Conservation (phyloP, 192 early-diverging fungal genomes). For the Endogone sp. region DNA sequence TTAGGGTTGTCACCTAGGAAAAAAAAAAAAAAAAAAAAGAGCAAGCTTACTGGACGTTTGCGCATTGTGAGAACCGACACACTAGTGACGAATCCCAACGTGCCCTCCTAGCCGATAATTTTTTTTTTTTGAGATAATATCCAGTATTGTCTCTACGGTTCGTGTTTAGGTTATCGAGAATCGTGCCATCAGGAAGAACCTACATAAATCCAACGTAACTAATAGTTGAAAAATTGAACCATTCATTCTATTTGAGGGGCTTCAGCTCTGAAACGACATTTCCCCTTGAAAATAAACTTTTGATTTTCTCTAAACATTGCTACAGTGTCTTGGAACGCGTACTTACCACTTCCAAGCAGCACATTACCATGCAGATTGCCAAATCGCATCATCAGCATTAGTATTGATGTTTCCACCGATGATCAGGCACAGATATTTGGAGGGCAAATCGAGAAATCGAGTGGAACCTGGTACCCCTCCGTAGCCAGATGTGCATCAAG, state of each 20-base stretch:
- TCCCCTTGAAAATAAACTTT: too few relatives aligned
- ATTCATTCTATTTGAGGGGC: not conserved
- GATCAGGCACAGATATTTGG: constrained; percentile 83
- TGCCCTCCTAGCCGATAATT: constrained; percentile 95
- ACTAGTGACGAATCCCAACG: constrained; percentile 85
- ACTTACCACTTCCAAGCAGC: constrained; percentile 76
- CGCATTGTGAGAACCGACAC: constrained; percentile 81
- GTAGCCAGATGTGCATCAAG: constrained; percentile 79
- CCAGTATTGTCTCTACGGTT: constrained; percentile 96
- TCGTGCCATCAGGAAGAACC: constrained; percentile 82
- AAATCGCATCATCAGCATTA: constrained; percentile 91
- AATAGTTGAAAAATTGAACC: not conserved
- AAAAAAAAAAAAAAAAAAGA: not conserved
- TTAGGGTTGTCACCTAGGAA: too few relatives aligned
- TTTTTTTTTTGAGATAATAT: constrained; percentile 94
- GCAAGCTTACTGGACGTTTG: constrained; percentile 11
- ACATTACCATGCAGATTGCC: constrained; percentile 91
- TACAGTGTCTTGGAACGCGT: too few relatives aligned
- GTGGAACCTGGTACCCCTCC: constrained; percentile 77
- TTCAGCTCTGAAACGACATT: not conserved
- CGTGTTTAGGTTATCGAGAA: constrained; percentile 73
- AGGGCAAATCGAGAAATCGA: constrained; percentile 85
- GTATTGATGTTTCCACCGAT: constrained; percentile 93
- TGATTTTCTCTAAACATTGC: too few relatives aligned
- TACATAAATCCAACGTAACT: constrained; percentile 3